Conservation (phyloP, 192 early-diverging fungal genomes). For the Backusella liffmaniae region DNA sequence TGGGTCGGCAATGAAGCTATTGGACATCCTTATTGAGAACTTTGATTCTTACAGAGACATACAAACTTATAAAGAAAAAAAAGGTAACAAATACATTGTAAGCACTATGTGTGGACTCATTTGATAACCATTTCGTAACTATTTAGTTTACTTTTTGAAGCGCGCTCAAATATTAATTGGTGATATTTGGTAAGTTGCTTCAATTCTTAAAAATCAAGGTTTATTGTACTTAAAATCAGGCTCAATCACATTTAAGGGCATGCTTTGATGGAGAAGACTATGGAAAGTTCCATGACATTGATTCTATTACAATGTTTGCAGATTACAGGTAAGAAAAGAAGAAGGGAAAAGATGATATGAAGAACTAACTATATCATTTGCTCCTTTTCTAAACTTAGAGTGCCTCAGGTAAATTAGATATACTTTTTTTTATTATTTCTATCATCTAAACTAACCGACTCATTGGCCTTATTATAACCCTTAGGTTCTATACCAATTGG, state of each 20-base stretch:
- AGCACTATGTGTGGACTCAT: too few species aligned
- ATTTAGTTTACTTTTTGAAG: conserved; percentile 67
- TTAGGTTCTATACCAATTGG: conserved; percentile 69
- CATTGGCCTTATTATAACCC: not conserved
- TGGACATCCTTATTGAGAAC: conserved; percentile 55
- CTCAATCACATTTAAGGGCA: conserved; percentile 46
- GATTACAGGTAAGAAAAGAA: conserved; percentile 61
- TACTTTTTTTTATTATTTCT: not conserved
- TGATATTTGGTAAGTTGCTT: conserved; percentile 61
- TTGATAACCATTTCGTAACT: not conserved
- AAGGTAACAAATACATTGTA: conserved; percentile 34
- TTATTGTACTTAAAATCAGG: not conserved
- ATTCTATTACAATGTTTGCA: conserved; percentile 87
- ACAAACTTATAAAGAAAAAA: conserved; percentile 50
- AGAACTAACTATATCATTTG: not conserved
- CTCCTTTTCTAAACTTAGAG: conserved; percentile 12
- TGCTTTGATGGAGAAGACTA: conserved; percentile 69
- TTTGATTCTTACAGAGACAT: conserved; percentile 70
- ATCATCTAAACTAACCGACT: not conserved
- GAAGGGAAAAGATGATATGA: not conserved
- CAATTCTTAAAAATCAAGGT: not conserved
- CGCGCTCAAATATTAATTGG: conserved; percentile 84
- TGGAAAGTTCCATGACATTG: conserved; percentile 73
- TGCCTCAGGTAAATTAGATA: conserved; percentile 31
- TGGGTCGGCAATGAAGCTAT: conserved; percentile 53